Evolutionary conservation across 2,329 filamentous ascomycete species (phyloP).

Genomic region (Epicoccum nigrum): DNA sequence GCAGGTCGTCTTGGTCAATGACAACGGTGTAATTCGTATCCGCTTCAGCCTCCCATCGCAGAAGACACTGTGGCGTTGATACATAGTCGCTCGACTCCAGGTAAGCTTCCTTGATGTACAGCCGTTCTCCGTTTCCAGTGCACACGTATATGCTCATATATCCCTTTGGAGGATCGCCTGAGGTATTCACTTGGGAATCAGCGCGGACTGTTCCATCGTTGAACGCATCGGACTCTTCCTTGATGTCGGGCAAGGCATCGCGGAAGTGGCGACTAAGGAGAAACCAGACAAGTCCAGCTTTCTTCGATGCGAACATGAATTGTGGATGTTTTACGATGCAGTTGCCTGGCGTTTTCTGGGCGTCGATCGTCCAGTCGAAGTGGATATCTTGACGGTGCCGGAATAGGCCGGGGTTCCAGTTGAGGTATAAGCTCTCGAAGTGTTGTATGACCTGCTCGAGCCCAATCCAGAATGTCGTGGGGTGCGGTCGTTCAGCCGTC

Average conservation of each 20-base stretch:
- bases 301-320: conserved; percentile 60
- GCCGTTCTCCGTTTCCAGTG: conserved; percentile 69
- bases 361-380: conserved; percentile 76
- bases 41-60: conserved; percentile 70
- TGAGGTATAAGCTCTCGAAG: conserved; percentile 95
- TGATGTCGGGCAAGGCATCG: conserved; percentile 53
- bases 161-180: conserved; percentile 58
- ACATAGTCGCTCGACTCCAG: conserved; percentile 83
- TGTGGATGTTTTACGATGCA: conserved; percentile 73
- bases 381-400: conserved; percentile 83
- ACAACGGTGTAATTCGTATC: conserved; percentile 66
- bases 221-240: conserved; percentile 39
- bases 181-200: conserved; percentile 28
- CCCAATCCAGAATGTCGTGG: conserved; percentile 93
- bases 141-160: conserved; percentile 91
- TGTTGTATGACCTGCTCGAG: conserved; percentile 86
- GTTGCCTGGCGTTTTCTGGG: conserved; percentile 66
- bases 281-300: conserved; percentile 75
- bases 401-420: conserved; percentile 94
- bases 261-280: conserved; percentile 86
- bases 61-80: conserved; percentile 89
- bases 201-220: conserved; percentile 38
- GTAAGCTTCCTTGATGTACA: conserved; percentile 75
- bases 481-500: conserved; percentile 49
- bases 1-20: conserved; percentile 78